Evolutionary conservation across 441 rosid species (phyloP).

Genomic region (Adansonia madagascariensis): DNA sequence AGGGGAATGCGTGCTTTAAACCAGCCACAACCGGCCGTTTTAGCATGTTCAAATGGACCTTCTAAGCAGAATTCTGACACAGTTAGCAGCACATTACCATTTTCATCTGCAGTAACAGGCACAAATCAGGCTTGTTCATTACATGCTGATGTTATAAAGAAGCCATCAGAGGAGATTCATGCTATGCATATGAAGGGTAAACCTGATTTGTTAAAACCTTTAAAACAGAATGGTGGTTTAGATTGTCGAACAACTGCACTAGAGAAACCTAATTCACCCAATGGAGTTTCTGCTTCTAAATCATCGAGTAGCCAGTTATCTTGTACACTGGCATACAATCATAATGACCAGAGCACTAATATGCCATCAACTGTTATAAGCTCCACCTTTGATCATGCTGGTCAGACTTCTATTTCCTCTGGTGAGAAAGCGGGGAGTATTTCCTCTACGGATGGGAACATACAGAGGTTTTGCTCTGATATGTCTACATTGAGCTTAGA

Average conservation of each 20-base stretch:
- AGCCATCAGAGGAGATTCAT: slow-evolving; percentile 53
- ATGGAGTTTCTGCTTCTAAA: slow-evolving; percentile 33
- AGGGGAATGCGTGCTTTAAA: slow-evolving; percentile 81
- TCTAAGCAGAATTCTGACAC: slow-evolving; percentile 54
- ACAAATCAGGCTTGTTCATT: slow-evolving; percentile 42
- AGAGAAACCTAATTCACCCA: slow-evolving; percentile 45
- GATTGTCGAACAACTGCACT: slow-evolving; percentile 36
- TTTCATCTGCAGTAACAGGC: slow-evolving; percentile 50
- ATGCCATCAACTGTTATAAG: slow-evolving; percentile 37
- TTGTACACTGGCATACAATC: slow-evolving; percentile 38
- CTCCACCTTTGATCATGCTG: slow-evolving; percentile 37
- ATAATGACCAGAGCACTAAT: slow-evolving; percentile 38
- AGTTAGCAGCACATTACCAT: slow-evolving; percentile 38
- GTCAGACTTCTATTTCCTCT: slow-evolving; percentile 34
- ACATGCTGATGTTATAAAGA: slow-evolving; percentile 47
- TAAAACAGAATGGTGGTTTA: slow-evolving; percentile 39
- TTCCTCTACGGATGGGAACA: slow-evolving; percentile 31
- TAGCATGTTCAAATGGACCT: slow-evolving; percentile 55
- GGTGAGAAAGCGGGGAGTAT: slow-evolving; percentile 38
- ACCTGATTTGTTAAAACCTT: slow-evolving; percentile 44
- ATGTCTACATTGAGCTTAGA: slow-evolving; percentile 48
- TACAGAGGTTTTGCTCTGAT: slow-evolving; percentile 41
- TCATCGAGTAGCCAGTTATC: slow-evolving; percentile 38
- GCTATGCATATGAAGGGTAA: slow-evolving; percentile 41
- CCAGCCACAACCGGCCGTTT: slow-evolving; percentile 48